Percentiles rank a stretch among this genome's conserved stretches.
These are phyloP conservation scores for Sporothrix humicola DNA, from an alignment of 2,329 filamentous ascomycete species.

Conservation along the genomic window DNA sequence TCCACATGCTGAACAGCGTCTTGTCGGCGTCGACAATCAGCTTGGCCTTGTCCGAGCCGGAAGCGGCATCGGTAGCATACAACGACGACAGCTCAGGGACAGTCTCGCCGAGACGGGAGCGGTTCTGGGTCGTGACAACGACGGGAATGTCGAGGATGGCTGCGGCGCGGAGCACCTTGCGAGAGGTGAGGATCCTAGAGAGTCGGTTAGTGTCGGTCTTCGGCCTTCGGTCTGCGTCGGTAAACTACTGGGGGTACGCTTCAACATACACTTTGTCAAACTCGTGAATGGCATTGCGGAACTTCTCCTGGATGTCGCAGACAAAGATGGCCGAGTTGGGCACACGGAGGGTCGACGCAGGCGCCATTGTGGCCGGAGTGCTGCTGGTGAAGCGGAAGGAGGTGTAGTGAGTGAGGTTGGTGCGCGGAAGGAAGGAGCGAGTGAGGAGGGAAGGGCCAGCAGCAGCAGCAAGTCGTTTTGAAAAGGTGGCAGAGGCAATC, in stretches of 20 bases:
- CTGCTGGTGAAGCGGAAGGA: constrained; percentile 1
- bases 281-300: constrained; percentile 80
- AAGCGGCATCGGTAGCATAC: constrained; percentile 54
- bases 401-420: background rate
- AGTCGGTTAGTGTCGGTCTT: too few species aligned
- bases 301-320: constrained; percentile 95
- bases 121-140: constrained; percentile 85
- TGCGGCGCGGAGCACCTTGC: constrained; percentile 71
- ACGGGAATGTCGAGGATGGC: constrained; percentile 74
- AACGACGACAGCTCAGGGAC: constrained; percentile 70
- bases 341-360: constrained; percentile 17
- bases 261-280: constrained; percentile 75
- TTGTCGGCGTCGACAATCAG: constrained; percentile 70
- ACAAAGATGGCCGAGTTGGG: constrained; percentile 61
- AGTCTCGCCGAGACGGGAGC: constrained; percentile 76
- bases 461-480: background rate
- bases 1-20: constrained; percentile 86
- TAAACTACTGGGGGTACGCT: background rate
- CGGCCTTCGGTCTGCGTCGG: too few species aligned
- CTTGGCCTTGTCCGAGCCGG: constrained; percentile 36
- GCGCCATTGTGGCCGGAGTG: constrained; percentile 27
- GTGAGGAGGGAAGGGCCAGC: background rate
- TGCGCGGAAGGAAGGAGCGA: background rate
- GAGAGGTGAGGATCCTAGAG: constrained; percentile 65
- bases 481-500: background rate